Percentiles rank a stretch among this genome's conserved stretches.
phyloP scores from a whole-genome alignment of 305 asterid species.

The Solanum hybrid region DNA sequence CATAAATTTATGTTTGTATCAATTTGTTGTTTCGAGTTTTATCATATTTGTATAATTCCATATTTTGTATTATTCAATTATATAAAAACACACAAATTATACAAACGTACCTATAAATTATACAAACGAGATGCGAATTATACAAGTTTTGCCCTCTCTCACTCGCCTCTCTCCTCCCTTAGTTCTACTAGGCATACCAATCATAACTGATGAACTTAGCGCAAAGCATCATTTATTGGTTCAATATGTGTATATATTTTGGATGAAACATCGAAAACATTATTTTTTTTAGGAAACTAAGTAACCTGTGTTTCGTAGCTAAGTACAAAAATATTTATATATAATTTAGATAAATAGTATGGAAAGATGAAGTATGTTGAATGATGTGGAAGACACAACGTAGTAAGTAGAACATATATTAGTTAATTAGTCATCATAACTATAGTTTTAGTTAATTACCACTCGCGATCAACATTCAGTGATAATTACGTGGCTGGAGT shows the following conservation, averaged over 20 bases:
- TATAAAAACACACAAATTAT: too few relatives aligned
- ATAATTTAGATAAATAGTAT: background rate
- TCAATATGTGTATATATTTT: background rate
- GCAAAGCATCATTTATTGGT: background rate
- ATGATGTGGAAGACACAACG: background rate
- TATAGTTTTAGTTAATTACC: too few relatives aligned
- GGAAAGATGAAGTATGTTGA: background rate
- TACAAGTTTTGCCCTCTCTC: fast-evolving
- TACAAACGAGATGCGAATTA: background rate
- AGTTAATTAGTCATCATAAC: too few relatives aligned
- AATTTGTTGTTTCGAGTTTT: background rate
- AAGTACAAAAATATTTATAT: too few relatives aligned
- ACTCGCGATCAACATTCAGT: too few relatives aligned
- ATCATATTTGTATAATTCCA: background rate
- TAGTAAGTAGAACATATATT: background rate
- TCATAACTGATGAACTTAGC: background rate
- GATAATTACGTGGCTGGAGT: background rate
- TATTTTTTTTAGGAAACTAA: background rate
- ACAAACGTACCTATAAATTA: background rate
- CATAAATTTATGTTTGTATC: background rate
- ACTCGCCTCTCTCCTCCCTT: background rate
- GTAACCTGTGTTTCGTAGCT: background rate
- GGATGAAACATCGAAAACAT: background rate
- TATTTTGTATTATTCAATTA: background rate
- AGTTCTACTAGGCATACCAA: background rate